A percentile compares a stretch with the other conserved stretches of the same genome.
These are phyloP conservation scores for Stemphylium vesicarium DNA, from an alignment of 2,329 filamentous ascomycete genomes.

Conservation along the genomic window DNA sequence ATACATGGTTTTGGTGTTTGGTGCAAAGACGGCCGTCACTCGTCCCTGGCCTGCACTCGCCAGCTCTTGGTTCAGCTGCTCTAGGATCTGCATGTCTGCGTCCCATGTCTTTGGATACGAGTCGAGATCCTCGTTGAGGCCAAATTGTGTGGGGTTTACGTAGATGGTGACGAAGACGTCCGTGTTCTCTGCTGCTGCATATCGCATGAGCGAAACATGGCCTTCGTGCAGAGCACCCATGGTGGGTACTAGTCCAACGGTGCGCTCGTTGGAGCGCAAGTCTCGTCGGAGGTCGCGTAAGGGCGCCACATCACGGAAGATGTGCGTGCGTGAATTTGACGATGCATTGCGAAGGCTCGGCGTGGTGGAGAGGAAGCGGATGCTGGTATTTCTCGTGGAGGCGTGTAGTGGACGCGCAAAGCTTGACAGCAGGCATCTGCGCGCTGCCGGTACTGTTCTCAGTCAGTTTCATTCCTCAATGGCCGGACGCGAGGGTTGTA, in stretches of 20 bases:
- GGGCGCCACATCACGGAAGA: conserved; percentile 77
- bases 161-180: conserved; percentile 91
- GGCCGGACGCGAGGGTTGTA: conserved; percentile 3
- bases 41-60: conserved; percentile 63
- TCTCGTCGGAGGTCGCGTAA: conserved; percentile 73
- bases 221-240: conserved; percentile 98
- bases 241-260: conserved; percentile 88
- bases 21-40: conserved; percentile 85
- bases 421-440: conserved; percentile 1
- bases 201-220: conserved; percentile 83
- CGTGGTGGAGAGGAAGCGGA: conserved; percentile 30
- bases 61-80: conserved; percentile 74
- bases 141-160: conserved; percentile 97
- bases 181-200: conserved; percentile 82
- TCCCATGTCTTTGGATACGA: conserved; percentile 93
- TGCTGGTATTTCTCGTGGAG: conserved; percentile 5
- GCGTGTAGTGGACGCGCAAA: conserved; percentile 3
- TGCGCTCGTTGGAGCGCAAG: conserved; percentile 69
- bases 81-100: conserved; percentile 71
- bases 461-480: conserved; percentile 23
- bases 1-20: conserved; percentile 84
- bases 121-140: conserved; percentile 81
- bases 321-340: conserved; percentile 57
- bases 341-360: conserved; percentile 25
- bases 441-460: conserved; percentile 15